phyloP scores from a whole-genome alignment of 768 basidiomycete species.

The Pisolithus marmoratus region DNA sequence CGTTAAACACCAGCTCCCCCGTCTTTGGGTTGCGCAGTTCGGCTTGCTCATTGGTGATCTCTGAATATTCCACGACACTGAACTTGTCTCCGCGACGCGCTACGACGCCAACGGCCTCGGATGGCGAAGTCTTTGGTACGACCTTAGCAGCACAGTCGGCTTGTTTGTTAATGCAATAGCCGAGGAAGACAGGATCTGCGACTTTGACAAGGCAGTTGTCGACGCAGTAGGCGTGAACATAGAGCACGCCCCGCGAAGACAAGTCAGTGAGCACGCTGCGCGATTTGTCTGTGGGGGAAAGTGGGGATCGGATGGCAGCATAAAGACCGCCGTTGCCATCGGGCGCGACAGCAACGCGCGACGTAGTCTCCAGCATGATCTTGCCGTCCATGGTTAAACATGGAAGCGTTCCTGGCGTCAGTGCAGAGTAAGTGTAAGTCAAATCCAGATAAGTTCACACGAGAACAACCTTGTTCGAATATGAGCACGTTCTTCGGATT shows the following conservation, averaged over 20 bases:
- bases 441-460: neutral
- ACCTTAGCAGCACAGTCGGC: constrained; percentile 95
- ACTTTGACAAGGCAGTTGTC: constrained; percentile 98
- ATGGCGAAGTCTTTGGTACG: constrained; percentile 80
- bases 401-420: constrained; percentile 81
- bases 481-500: constrained; percentile 74
- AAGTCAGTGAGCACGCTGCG: constrained; percentile 84
- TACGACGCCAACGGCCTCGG: constrained; percentile 94
- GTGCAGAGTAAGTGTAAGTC: constrained; percentile 1
- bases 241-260: constrained; percentile 64
- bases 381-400: constrained; percentile 94
- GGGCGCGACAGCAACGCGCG: constrained; percentile 87
- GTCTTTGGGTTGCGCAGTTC: constrained; percentile 62
- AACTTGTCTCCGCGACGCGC: constrained; percentile 78
- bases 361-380: constrained; percentile 76
- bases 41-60: constrained; percentile 85
- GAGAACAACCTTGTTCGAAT: constrained; percentile 85
- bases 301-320: constrained; percentile 79
- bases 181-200: constrained; percentile 95
- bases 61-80: constrained; percentile 96
- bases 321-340: constrained; percentile 98
- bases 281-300: constrained; percentile 52
- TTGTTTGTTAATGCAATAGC: constrained; percentile 84
- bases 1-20: constrained; percentile 83
- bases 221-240: constrained; percentile 94